A percentile compares a stretch with the other conserved stretches of the same genome.
Evolutionary conservation across 2,329 filamentous ascomycete species (phyloP).

Genomic region (Cercospora sp.): DNA sequence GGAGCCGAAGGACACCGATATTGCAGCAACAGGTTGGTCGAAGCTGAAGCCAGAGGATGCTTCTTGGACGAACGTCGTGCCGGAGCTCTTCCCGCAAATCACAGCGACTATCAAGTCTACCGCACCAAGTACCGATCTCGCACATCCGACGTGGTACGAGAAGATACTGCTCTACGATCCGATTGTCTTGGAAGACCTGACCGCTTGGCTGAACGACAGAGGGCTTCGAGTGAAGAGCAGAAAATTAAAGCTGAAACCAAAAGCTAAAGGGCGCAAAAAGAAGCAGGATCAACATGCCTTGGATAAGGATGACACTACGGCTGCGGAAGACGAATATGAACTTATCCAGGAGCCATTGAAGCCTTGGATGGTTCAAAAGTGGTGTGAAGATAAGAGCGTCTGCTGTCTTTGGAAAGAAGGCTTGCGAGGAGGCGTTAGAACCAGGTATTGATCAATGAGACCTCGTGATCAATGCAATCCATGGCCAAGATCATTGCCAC

Average conservation of each 20-base stretch:
- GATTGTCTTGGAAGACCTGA: conserved; percentile 81
- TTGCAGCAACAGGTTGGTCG: background rate
- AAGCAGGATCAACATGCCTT: conserved; percentile 46
- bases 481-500: background rate
- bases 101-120: conserved; percentile 51
- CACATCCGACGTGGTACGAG: conserved; percentile 73
- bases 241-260: conserved; percentile 19
- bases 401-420: conserved; percentile 74
- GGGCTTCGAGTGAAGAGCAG: conserved; percentile 30
- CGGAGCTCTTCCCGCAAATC: conserved; percentile 50
- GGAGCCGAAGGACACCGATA: background rate
- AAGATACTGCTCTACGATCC: conserved; percentile 94
- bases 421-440: conserved; percentile 40
- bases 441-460: conserved; percentile 31
- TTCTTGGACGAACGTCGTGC: conserved; percentile 39
- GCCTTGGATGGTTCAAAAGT: conserved; percentile 71
- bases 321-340: conserved; percentile 27
- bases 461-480: background rate
- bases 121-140: conserved; percentile 44
- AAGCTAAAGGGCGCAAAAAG: conserved; percentile 23
- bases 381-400: conserved; percentile 85
- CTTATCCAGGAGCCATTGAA: conserved; percentile 36
- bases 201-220: conserved; percentile 71
- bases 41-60: conserved; percentile 31
- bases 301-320: conserved; percentile 60